phyloP scores from a whole-genome alignment of 2,329 filamentous ascomycete genomes.

The Aspergillus clavatus region DNA sequence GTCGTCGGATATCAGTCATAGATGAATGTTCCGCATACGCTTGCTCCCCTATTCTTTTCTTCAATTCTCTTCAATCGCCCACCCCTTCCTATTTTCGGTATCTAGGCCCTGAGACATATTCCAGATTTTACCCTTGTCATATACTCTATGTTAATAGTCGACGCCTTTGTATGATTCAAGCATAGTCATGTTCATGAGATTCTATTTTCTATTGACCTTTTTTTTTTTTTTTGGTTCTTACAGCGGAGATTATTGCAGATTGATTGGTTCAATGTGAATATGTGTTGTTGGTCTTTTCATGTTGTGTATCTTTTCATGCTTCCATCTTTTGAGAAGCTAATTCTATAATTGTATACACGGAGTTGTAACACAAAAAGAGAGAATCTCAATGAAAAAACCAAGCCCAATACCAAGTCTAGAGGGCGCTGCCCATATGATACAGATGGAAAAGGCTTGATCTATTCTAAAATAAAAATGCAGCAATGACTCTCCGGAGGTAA shows the following conservation, averaged over 20 bases:
- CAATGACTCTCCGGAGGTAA: background rate
- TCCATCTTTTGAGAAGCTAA: background rate
- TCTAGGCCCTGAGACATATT: conserved; percentile 2
- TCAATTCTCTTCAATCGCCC: background rate
- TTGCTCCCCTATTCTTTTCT: background rate
- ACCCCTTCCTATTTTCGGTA: background rate
- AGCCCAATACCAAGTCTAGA: background rate
- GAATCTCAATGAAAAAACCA: background rate
- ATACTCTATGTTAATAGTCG: background rate
- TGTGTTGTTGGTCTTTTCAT: background rate
- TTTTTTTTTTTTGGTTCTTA: background rate
- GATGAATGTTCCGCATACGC: background rate
- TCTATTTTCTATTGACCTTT: background rate
- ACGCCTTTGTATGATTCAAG: background rate
- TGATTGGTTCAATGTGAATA: background rate
- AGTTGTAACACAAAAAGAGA: too few species aligned
- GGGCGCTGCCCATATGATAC: background rate
- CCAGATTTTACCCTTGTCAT: background rate
- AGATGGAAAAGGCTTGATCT: background rate
- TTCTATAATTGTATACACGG: background rate
- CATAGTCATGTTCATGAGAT: background rate
- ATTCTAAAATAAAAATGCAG: background rate
- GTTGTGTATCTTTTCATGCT: background rate
- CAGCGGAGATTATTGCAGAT: background rate
- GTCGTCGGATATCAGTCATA: conserved; percentile 4